Base-by-base conservation (phyloP, 495 filamentous ascomycete species). In the Daldinia grandis region DNA sequence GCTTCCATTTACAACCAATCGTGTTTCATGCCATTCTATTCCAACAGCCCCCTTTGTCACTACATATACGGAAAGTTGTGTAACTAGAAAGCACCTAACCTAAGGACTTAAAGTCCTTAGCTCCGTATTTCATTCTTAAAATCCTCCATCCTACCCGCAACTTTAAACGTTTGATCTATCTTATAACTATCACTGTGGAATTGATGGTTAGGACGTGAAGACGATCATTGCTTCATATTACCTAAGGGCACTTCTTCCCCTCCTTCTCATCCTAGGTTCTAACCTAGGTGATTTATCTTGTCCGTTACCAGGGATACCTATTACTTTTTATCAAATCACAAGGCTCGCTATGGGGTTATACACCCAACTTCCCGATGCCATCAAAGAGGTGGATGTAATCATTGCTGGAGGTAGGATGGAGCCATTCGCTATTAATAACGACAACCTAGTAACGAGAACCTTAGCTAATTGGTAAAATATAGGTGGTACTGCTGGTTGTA, bases 321-420 rank as follows among this genome's bases (percentile, higher is more conserved):
- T 24, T 4, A 24, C 42, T 47, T 47, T 59, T 9, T 21, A 21
- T 14, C 19, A 47, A 47, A 47, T 21, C 7, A 3, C 42, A 24
- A 17, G 8, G 42, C 12, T 37, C 21, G 44, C 21, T 30, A 80
- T 81, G 79, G 69, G 68, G 5, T 25, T 81, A 19, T 73, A 76
- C 66, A 79, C 54, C 9, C 72, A 67, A 25, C 72, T 81, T 55
- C 76, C 78, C 0, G 58, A 68, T 19, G 68, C 70, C 19, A 58
- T 80, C 30, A 53, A 69, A 7, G 77, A 80, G 60, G 76, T 79
- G 42, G 78, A 80, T 63, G 68, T 81, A 1, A 73, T 81, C 60
- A 67, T 80, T 57, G 78, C 70, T 17, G 78, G 78, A 49, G 79
- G 79, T 76, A 64, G 25, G 50, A 61, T 50, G 8, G 60, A 17